phyloP scores from a whole-genome alignment of 257 asterid genomes.

The Anisodus tanguticus region DNA sequence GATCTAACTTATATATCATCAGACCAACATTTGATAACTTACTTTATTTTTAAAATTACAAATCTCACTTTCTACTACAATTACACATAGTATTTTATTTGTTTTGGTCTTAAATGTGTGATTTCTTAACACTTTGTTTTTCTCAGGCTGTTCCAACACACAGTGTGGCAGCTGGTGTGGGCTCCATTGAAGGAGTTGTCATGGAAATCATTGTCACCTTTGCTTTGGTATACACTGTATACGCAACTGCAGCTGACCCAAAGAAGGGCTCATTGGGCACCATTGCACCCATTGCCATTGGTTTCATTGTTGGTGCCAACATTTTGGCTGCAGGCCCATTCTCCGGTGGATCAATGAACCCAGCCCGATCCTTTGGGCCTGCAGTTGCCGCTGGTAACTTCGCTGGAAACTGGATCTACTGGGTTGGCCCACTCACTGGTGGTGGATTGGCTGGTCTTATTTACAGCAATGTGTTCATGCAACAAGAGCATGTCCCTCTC shows the following conservation, averaged over 20 bases:
- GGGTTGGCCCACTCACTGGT: conserved; percentile 36
- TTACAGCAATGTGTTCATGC: conserved; percentile 32
- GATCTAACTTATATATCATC: background rate
- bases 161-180: background rate
- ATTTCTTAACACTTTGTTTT: too few species aligned
- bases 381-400: conserved; percentile 25
- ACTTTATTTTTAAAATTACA: background rate
- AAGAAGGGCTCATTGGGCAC: conserved; percentile 32
- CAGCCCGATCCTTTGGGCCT: conserved; percentile 38
- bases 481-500: background rate
- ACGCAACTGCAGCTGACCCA: conserved; percentile 36
- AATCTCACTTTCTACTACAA: background rate
- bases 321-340: conserved; percentile 37
- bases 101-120: too few species aligned
- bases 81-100: too few species aligned
- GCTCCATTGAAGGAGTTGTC: background rate
- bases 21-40: background rate
- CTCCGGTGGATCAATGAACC: conserved; percentile 38
- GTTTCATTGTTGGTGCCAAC: conserved; percentile 40
- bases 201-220: conserved; percentile 35
- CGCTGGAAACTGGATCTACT: conserved; percentile 28
- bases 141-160: conserved; percentile 20
- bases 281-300: conserved; percentile 39
- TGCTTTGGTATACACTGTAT: conserved; percentile 35
- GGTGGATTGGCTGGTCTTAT: conserved; percentile 35